These are phyloP conservation scores for Cryptosporidium meleagridis DNA, from an alignment of 169 alveolate species.

Conservation along the genomic window DNA sequence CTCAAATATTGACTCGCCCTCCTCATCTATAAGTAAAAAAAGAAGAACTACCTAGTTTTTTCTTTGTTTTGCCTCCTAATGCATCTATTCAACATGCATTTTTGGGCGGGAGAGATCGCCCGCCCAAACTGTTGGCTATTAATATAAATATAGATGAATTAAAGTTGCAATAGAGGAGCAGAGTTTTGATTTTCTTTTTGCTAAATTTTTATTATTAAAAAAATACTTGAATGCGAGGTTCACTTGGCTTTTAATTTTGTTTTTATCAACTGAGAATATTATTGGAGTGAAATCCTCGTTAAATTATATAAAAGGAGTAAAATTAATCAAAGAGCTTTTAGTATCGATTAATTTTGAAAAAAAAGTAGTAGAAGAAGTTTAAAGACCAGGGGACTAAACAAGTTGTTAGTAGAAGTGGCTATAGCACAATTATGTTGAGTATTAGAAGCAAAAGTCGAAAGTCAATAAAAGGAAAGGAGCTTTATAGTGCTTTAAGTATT, in stretches of 20 bases:
- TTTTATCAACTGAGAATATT: too few species aligned
- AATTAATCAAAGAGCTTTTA: neutral
- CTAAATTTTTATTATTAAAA: too few species aligned
- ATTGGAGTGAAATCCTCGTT: neutral
- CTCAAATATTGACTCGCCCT: neutral
- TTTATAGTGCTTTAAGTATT: neutral
- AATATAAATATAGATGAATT: too few species aligned
- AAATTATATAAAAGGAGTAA: neutral
- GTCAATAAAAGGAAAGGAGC: neutral
- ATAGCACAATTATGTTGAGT: neutral
- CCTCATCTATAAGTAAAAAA: neutral
- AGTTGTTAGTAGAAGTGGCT: neutral
- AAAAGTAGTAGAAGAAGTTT: neutral
- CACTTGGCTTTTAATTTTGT: too few species aligned
- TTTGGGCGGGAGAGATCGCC: neutral
- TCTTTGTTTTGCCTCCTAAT: neutral
- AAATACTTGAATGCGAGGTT: too few species aligned
- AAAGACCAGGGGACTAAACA: neutral
- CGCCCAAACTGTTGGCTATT: neutral
- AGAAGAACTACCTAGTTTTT: neutral
- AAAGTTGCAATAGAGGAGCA: neutral
- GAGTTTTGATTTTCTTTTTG: neutral
- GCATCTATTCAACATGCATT: neutral
- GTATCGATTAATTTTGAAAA: neutral
- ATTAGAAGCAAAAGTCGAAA: neutral